Evolutionary conservation across 768 basidiomycete species (phyloP).

Genomic region (Hemileccinum impolitum): DNA sequence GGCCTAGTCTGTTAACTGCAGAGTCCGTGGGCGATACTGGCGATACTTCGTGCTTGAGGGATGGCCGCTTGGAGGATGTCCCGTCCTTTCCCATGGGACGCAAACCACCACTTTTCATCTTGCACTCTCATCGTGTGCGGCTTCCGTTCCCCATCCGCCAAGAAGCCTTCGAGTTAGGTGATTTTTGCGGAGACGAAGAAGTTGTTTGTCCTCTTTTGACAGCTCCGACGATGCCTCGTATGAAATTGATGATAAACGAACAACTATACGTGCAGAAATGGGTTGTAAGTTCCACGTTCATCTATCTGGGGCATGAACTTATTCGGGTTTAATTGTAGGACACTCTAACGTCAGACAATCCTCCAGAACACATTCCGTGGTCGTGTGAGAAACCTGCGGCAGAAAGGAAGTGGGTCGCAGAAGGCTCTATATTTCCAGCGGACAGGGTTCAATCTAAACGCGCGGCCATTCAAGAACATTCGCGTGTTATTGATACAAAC

Average conservation of each 20-base stretch:
- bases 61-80: slow-evolving; percentile 17
- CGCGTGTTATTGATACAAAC: not conserved
- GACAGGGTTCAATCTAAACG: slow-evolving; percentile 9
- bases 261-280: slow-evolving; percentile 32
- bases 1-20: slow-evolving; percentile 22
- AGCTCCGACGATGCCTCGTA: slow-evolving; percentile 34
- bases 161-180: slow-evolving; percentile 18
- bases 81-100: slow-evolving; percentile 32
- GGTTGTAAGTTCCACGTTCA: slow-evolving; percentile 27
- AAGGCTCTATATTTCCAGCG: slow-evolving; percentile 29
- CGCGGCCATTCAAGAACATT: not conserved
- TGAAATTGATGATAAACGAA: slow-evolving; percentile 35
- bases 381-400: slow-evolving; percentile 17
- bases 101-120: slow-evolving; percentile 27
- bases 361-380: slow-evolving; percentile 32
- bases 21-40: slow-evolving; percentile 15
- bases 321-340: slow-evolving; percentile 15
- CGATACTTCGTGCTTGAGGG: slow-evolving; percentile 7
- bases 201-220: slow-evolving; percentile 18
- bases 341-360: slow-evolving; percentile 13
- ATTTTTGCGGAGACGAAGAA: slow-evolving; percentile 20
- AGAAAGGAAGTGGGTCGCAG: slow-evolving; percentile 27
- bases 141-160: slow-evolving; percentile 22
- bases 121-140: slow-evolving; percentile 20
- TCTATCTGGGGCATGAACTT: slow-evolving; percentile 1